Percentiles rank a stretch among this genome's conserved stretches.
Conservation (phyloP, 768 basidiomycete species). For the Mycena olivaceomarginata region DNA sequence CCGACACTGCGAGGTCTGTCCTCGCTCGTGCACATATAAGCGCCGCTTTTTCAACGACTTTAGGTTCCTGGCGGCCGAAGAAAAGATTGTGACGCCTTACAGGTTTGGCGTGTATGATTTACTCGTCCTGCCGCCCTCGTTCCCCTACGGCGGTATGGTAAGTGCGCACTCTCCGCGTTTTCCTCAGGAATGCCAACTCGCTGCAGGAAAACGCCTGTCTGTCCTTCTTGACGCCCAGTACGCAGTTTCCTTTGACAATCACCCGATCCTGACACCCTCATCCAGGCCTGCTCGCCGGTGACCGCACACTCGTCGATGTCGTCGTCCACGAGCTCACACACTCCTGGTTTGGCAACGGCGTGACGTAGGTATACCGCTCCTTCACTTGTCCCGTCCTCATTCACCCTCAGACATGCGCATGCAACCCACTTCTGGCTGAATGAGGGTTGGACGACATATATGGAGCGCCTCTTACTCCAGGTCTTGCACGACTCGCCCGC, state of each 20-base stretch:
- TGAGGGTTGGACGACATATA: slow-evolving; percentile 96
- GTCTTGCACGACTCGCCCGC: slow-evolving; percentile 79
- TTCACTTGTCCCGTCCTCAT: background rate
- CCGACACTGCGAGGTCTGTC: slow-evolving; percentile 84
- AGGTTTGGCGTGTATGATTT: slow-evolving; percentile 93
- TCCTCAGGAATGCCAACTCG: slow-evolving; percentile 16
- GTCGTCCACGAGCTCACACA: slow-evolving; percentile 92
- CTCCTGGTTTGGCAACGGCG: slow-evolving; percentile 95
- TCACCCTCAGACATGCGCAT: slow-evolving; percentile 74
- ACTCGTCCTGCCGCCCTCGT: slow-evolving; percentile 91
- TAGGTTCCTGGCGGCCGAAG: slow-evolving; percentile 87
- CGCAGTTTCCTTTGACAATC: slow-evolving; percentile 43
- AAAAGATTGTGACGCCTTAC: slow-evolving; percentile 85
- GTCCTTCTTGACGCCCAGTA: slow-evolving; percentile 92
- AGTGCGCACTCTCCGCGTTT: slow-evolving; percentile 40
- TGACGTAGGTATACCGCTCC: slow-evolving; percentile 69
- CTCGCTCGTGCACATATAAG: background rate
- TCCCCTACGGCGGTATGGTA: slow-evolving; percentile 96
- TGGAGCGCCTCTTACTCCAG: slow-evolving; percentile 87
- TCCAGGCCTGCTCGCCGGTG: slow-evolving; percentile 88
- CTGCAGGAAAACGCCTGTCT: slow-evolving; percentile 91
- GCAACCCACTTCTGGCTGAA: slow-evolving; percentile 93
- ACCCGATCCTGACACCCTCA: background rate
- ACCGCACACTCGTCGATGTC: slow-evolving; percentile 91
- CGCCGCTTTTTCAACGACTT: background rate